Percentiles rank a stretch among this genome's conserved stretches.
Evolutionary conservation across 2,329 filamentous ascomycete species (phyloP).

Genomic region (Claviceps sp.): DNA sequence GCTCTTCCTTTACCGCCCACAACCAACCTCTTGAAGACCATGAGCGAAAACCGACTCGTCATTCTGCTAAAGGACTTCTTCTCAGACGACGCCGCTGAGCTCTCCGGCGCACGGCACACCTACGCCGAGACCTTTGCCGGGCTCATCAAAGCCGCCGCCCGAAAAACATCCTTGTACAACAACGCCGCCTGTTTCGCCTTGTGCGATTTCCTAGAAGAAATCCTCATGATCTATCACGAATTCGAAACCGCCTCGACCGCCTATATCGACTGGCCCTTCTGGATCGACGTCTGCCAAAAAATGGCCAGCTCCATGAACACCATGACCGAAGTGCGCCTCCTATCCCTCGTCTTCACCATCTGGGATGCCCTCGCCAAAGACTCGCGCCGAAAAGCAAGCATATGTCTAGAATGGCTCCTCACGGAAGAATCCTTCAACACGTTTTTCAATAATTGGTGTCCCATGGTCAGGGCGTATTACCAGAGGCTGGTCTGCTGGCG

Average conservation of each 20-base stretch:
- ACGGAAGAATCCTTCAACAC: slow-evolving; percentile 62
- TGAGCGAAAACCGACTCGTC: slow-evolving; percentile 81
- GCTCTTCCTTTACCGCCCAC: slow-evolving; percentile 48
- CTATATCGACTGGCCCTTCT: slow-evolving; percentile 69
- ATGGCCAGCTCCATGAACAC: slow-evolving; percentile 78
- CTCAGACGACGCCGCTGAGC: slow-evolving; percentile 28
- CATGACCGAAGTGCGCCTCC: slow-evolving; percentile 75
- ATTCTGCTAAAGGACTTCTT: slow-evolving; percentile 73
- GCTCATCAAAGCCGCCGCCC: slow-evolving; percentile 60
- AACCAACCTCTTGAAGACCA: slow-evolving; percentile 56
- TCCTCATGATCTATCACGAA: slow-evolving; percentile 47
- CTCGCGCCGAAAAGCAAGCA: slow-evolving; percentile 49
- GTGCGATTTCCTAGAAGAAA: slow-evolving; percentile 84
- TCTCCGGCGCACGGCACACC: slow-evolving; percentile 41
- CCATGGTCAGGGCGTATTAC: slow-evolving; percentile 87
- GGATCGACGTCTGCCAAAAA: slow-evolving; percentile 65
- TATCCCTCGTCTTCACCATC: slow-evolving; percentile 66
- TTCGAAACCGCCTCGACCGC: slow-evolving; percentile 29
- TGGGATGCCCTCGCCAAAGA: slow-evolving; percentile 63
- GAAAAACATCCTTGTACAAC: slow-evolving; percentile 66
- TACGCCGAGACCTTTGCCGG: slow-evolving; percentile 66
- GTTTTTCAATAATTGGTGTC: slow-evolving; percentile 88
- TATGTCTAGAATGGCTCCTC: slow-evolving; percentile 67
- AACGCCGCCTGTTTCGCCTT: slow-evolving; percentile 75
- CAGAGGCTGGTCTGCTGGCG: slow-evolving; percentile 87